These are phyloP conservation scores for Aeminium ludgeri DNA, from an alignment of 495 filamentous ascomycete genomes.

Conservation along the genomic window DNA sequence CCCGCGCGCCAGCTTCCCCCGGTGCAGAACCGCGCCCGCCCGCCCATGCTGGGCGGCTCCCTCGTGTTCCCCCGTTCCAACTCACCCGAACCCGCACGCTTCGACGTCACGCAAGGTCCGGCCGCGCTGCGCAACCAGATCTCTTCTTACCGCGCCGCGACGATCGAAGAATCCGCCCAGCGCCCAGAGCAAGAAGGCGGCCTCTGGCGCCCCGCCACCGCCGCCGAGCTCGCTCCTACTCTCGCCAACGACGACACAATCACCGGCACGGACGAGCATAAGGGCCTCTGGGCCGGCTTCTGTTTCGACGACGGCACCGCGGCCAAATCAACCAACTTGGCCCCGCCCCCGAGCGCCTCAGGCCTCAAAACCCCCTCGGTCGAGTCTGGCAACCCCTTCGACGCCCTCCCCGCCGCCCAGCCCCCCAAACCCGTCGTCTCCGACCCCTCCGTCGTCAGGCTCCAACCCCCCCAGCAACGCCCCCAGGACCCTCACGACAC, in stretches of 20 bases:
- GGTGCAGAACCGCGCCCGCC: conserved; percentile 40
- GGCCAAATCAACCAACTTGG: neutral
- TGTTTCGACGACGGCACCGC: conserved; percentile 16
- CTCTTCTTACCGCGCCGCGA: conserved; percentile 29
- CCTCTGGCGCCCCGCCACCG: conserved; percentile 18
- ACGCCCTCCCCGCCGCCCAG: neutral
- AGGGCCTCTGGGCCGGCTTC: conserved; percentile 28
- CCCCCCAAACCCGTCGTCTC: too few relatives aligned
- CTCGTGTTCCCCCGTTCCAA: conserved; percentile 57
- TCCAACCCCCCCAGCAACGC: conserved; percentile 1
- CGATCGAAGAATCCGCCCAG: conserved; percentile 14
- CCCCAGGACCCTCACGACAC: neutral
- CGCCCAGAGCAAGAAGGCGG: conserved; percentile 14
- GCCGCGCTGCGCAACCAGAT: conserved; percentile 27
- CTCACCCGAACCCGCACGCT: conserved; percentile 64
- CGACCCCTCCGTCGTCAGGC: too few relatives aligned
- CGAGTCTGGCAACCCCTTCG: conserved; percentile 18
- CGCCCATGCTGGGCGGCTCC: conserved; percentile 72
- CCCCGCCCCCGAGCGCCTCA: conserved; percentile 17
- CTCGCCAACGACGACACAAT: neutral
- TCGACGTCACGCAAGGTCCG: conserved; percentile 40
- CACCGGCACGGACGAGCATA: neutral
- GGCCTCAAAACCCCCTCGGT: conserved; percentile 23
- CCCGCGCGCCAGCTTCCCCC: conserved; percentile 2
- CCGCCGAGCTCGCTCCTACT: too few relatives aligned